These are phyloP conservation scores for Erythrobasidium hasegawianum DNA, from an alignment of 1,284 basidiomycete genomes.

Conservation along the genomic window DNA sequence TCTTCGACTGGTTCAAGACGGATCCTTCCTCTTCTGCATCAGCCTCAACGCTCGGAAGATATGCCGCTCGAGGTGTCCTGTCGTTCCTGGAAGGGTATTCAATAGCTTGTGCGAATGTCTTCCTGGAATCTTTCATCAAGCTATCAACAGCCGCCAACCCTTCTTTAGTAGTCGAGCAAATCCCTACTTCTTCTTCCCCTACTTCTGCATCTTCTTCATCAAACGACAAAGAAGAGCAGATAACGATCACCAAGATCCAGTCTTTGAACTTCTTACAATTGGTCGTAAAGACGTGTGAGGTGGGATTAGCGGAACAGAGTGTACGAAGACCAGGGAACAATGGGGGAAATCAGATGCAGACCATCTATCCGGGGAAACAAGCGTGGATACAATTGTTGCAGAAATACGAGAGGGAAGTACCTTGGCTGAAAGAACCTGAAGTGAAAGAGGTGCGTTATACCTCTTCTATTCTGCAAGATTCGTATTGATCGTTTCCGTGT, in stretches of 20 bases:
- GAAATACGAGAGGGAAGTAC: conserved; percentile 43
- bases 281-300: conserved; percentile 74
- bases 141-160: conserved; percentile 55
- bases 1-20: conserved; percentile 66
- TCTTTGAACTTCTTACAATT: conserved; percentile 82
- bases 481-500: neutral
- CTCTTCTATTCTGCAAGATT: neutral
- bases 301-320: conserved; percentile 59
- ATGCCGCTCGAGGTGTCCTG: conserved; percentile 73
- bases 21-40: conserved; percentile 47
- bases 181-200: conserved; percentile 34
- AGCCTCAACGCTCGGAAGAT: conserved; percentile 56
- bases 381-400: conserved; percentile 38
- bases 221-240: conserved; percentile 45
- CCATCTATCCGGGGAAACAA: conserved; percentile 37
- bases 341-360: conserved; percentile 32
- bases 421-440: conserved; percentile 58
- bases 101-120: conserved; percentile 75
- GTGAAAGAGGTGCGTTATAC: conserved; percentile 64
- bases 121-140: conserved; percentile 70
- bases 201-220: conserved; percentile 37
- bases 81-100: conserved; percentile 87
- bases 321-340: conserved; percentile 37
- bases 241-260: conserved; percentile 66
- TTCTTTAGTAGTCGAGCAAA: conserved; percentile 51